phyloP scores from a whole-genome alignment of 177 flowering plant species.

The Vitis hybrid region DNA sequence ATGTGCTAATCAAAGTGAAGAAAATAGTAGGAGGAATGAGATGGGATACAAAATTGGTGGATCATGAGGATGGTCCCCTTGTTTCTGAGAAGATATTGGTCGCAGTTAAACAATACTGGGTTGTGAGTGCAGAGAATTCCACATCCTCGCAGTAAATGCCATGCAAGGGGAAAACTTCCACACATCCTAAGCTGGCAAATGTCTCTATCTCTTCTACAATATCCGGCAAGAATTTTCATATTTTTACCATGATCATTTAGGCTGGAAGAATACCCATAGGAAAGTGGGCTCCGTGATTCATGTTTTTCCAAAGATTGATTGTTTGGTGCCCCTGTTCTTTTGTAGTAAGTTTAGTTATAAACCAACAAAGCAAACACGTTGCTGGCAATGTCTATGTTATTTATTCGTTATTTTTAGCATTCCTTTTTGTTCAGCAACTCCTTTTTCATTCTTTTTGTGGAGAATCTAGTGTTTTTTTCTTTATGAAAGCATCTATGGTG shows the following conservation, averaged over 20 bases:
- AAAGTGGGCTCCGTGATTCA: not conserved
- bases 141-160: slow-evolving; percentile 42
- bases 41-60: slow-evolving; percentile 76
- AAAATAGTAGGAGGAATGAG: slow-evolving; percentile 70
- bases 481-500: too few species aligned
- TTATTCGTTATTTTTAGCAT: too few species aligned
- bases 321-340: too few species aligned
- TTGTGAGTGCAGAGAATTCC: slow-evolving; percentile 40
- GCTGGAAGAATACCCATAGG: slow-evolving; percentile 1
- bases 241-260: not conserved
- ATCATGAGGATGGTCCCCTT: slow-evolving; percentile 95
- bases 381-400: too few species aligned
- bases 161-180: not conserved
- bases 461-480: too few species aligned
- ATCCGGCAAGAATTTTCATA: not conserved
- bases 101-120: slow-evolving; percentile 89
- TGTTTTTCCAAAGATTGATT: not conserved
- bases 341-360: too few species aligned
- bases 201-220: not conserved
- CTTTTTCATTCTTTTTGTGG: too few species aligned
- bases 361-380: too few species aligned
- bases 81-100: slow-evolving; percentile 78
- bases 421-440: too few species aligned
- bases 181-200: slow-evolving; percentile 7
- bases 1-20: slow-evolving; percentile 64